These are phyloP conservation scores for Diplogelasinospora grovesii DNA, from an alignment of 495 filamentous ascomycete species.

Conservation along the genomic window DNA sequence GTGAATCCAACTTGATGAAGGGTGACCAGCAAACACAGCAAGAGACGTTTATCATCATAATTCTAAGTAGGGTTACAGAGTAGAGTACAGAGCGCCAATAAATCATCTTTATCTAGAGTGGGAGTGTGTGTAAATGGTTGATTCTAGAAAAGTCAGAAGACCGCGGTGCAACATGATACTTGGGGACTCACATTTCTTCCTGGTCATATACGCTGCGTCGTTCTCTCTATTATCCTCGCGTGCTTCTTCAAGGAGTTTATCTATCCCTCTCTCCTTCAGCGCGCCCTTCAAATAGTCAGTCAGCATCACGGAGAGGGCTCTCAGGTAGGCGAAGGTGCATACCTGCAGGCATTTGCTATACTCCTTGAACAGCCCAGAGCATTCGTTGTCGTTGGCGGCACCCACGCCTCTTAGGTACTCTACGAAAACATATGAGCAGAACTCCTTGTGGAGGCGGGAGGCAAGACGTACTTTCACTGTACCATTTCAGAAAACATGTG, in stretches of 20 bases:
- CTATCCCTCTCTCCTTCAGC: constrained; percentile 77
- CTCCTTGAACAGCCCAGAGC: constrained; percentile 71
- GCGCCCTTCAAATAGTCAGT: constrained; percentile 50
- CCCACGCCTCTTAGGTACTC: constrained; percentile 81
- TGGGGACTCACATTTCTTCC: constrained; percentile 37
- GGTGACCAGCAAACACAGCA: too few species aligned
- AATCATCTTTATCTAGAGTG: too few species aligned
- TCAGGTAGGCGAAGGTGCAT: constrained; percentile 25
- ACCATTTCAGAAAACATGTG: constrained; percentile 92
- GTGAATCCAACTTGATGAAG: too few species aligned
- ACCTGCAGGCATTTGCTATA: constrained; percentile 79
- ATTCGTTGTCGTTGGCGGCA: constrained; percentile 65
- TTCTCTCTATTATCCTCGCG: constrained; percentile 74
- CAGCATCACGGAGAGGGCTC: not conserved
- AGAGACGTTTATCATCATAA: too few species aligned
- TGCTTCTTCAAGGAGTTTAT: constrained; percentile 79
- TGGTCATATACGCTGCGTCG: constrained; percentile 63
- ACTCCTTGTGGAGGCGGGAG: not conserved
- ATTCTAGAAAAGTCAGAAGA: too few species aligned
- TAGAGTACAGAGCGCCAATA: too few species aligned
- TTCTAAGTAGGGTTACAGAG: too few species aligned
- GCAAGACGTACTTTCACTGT: constrained; percentile 73
- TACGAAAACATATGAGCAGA: constrained; percentile 26
- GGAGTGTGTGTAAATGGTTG: too few species aligned
- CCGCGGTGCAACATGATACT: too few species aligned